phyloP scores from a whole-genome alignment of 2,329 filamentous ascomycete species.

The Sporothrix schenckii region DNA sequence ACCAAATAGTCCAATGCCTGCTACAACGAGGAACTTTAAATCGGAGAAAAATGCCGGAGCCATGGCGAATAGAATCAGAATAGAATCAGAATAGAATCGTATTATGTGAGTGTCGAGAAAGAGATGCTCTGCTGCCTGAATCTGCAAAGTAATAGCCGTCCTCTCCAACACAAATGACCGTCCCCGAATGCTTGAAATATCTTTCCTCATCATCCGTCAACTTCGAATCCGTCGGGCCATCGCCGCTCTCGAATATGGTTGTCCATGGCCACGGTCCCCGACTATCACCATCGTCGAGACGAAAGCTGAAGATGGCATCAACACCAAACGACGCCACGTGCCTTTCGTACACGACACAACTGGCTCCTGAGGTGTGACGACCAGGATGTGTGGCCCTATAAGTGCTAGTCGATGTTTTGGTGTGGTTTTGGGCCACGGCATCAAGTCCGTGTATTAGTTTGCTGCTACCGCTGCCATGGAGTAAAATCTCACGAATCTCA shows the following conservation, averaged over 20 bases:
- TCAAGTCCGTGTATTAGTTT: slow-evolving; percentile 3
- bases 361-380: neutral
- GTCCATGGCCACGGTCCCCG: neutral
- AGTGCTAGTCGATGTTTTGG: neutral
- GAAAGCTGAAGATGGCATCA: neutral
- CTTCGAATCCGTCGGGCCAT: neutral
- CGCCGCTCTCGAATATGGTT: neutral
- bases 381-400: neutral
- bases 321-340: neutral
- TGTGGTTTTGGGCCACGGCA: neutral
- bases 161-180: no score
- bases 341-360: neutral
- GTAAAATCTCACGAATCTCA: neutral
- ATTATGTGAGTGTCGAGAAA: no score
- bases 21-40: neutral
- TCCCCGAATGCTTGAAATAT: neutral
- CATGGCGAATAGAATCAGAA: neutral
- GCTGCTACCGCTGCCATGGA: neutral
- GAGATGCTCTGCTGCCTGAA: no score
- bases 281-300: neutral
- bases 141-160: no score
- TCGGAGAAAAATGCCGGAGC: neutral
- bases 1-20: neutral
- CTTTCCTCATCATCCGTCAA: neutral
- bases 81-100: neutral